A percentile compares a stretch with the other conserved stretches of the same genome.
These are phyloP conservation scores for Choanephora cucurbitarum DNA, from an alignment of 371 early-diverging fungal species.

Conservation along the genomic window DNA sequence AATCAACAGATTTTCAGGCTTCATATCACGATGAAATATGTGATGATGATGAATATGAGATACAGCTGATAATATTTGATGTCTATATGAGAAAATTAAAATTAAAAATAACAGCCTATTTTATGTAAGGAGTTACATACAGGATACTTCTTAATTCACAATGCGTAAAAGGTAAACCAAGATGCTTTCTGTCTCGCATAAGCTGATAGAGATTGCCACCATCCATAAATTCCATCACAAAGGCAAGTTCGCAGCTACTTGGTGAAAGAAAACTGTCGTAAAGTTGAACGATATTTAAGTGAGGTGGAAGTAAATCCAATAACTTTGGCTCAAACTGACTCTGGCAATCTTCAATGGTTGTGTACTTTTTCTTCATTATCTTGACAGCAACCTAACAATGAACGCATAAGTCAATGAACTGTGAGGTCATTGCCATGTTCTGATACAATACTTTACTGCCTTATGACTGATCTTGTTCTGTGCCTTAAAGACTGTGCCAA, in stretches of 20 bases:
- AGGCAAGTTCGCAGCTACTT: slow-evolving; percentile 72
- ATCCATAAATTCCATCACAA: slow-evolving; percentile 95
- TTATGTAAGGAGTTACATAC: slow-evolving; percentile 19
- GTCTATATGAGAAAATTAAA: slow-evolving; percentile 32
- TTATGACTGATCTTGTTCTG: slow-evolving; percentile 72
- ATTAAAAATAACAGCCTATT: neutral
- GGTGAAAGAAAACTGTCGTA: slow-evolving; percentile 83
- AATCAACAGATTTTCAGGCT: slow-evolving; percentile 86
- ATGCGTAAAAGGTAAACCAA: slow-evolving; percentile 22
- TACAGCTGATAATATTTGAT: slow-evolving; percentile 84
- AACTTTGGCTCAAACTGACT: slow-evolving; percentile 78
- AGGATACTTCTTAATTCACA: slow-evolving; percentile 36
- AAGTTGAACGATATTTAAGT: slow-evolving; percentile 83
- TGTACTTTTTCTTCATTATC: slow-evolving; percentile 90
- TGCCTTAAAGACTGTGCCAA: slow-evolving; percentile 89
- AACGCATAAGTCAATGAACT: neutral
- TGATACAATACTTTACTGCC: slow-evolving; percentile 52
- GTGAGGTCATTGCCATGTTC: neutral
- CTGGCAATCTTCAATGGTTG: slow-evolving; percentile 76
- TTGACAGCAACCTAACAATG: slow-evolving; percentile 86
- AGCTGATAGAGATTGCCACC: slow-evolving; percentile 87
- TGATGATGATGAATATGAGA: slow-evolving; percentile 90
- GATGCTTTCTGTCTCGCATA: slow-evolving; percentile 73
- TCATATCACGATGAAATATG: slow-evolving; percentile 95
- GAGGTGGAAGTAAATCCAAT: slow-evolving; percentile 64